phyloP scores from a whole-genome alignment of 2,329 filamentous ascomycete species.

The Metarhizium brunneum region DNA sequence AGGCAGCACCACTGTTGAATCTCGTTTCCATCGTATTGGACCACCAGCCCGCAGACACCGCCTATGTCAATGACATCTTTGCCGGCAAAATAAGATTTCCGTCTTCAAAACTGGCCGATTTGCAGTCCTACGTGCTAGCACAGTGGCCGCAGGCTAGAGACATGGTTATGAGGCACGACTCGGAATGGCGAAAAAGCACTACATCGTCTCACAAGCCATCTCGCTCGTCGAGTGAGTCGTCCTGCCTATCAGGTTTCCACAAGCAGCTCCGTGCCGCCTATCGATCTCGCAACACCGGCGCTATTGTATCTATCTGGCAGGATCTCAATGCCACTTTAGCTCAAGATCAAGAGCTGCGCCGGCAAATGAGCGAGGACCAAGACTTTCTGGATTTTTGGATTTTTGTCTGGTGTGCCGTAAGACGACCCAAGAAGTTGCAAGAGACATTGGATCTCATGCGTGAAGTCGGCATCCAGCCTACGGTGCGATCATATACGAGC shows the following conservation, averaged over 20 bases:
- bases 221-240: not conserved
- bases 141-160: slow-evolving; percentile 18
- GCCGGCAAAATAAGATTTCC: slow-evolving; percentile 10
- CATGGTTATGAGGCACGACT: slow-evolving; percentile 14
- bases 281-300: slow-evolving; percentile 17
- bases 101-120: slow-evolving; percentile 9
- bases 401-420: slow-evolving; percentile 29
- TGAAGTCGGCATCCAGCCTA: slow-evolving; percentile 44
- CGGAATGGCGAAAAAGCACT: slow-evolving; percentile 12
- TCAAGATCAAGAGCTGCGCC: slow-evolving; percentile 14
- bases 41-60: slow-evolving; percentile 9
- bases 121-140: slow-evolving; percentile 17
- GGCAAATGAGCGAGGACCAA: slow-evolving; percentile 21
- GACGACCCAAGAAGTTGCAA: slow-evolving; percentile 18
- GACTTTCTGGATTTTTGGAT: slow-evolving; percentile 31
- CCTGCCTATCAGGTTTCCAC: slow-evolving; percentile 14
- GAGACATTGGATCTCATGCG: slow-evolving; percentile 34
- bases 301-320: slow-evolving; percentile 23
- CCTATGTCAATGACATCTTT: slow-evolving; percentile 13
- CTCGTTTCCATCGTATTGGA: slow-evolving; percentile 15
- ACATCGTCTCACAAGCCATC: not conserved
- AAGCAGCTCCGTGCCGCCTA: slow-evolving; percentile 21
- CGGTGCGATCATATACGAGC: slow-evolving; percentile 57
- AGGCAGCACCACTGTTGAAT: slow-evolving; percentile 20
- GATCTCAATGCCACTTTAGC: slow-evolving; percentile 18